A percentile compares a stretch with the other conserved stretches of the same genome.
phyloP scores from a whole-genome alignment of 1,284 basidiomycete species.

The Lignosus rhinocerotis region DNA sequence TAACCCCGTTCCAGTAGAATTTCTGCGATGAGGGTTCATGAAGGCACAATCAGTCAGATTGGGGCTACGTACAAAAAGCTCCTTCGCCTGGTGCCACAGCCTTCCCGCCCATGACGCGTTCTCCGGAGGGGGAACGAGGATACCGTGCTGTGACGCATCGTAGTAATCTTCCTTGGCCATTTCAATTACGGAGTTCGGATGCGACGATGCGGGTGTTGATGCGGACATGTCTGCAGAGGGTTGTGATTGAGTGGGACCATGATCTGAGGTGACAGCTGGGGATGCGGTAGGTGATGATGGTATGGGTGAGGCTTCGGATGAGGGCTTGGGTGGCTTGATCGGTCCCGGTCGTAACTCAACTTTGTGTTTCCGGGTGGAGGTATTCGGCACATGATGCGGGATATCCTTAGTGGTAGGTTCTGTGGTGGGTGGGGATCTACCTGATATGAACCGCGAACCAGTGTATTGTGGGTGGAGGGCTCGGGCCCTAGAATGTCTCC shows the following conservation, averaged over 20 bases:
- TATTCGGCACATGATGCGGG: slow-evolving; percentile 23
- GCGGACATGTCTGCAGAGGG: background rate
- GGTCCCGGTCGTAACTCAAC: slow-evolving; percentile 66
- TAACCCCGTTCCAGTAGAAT: slow-evolving; percentile 77
- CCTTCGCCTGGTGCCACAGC: slow-evolving; percentile 64
- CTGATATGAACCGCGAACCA: slow-evolving; percentile 21
- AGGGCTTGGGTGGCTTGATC: slow-evolving; percentile 46
- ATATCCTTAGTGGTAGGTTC: slow-evolving; percentile 24
- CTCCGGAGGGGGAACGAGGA: slow-evolving; percentile 62
- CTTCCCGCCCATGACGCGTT: slow-evolving; percentile 55
- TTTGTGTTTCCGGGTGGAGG: slow-evolving; percentile 46
- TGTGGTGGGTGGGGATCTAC: slow-evolving; percentile 30
- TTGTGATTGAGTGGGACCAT: background rate
- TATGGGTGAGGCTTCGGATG: slow-evolving; percentile 12
- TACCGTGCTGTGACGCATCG: slow-evolving; percentile 66
- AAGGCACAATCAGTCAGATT: background rate
- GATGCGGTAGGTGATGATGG: slow-evolving; percentile 6
- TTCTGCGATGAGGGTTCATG: slow-evolving; percentile 46
- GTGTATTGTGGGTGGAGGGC: background rate
- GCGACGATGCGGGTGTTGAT: background rate
- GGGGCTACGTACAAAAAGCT: slow-evolving; percentile 58
- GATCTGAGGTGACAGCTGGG: background rate
- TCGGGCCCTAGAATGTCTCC: slow-evolving; percentile 9
- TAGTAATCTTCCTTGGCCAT: slow-evolving; percentile 61
- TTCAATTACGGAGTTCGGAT: slow-evolving; percentile 36